phyloP scores from a whole-genome alignment of 495 filamentous ascomycete species.

The Penicillium paradoxum region DNA sequence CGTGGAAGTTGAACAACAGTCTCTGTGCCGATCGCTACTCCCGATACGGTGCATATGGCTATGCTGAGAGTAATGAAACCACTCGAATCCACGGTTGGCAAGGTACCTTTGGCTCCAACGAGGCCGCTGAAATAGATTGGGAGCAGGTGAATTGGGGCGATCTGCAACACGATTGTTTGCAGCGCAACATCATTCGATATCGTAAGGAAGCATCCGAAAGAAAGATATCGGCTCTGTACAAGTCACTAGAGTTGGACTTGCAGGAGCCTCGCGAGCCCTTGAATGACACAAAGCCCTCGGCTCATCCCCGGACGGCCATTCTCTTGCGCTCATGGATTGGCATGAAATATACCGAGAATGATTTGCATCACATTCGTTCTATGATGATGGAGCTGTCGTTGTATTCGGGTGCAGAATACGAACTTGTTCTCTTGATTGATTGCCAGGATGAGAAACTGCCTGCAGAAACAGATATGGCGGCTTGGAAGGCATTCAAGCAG shows the following conservation, averaged over 20 bases:
- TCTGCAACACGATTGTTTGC: slow-evolving; percentile 57
- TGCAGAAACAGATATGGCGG: slow-evolving; percentile 37
- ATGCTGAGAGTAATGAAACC: background rate
- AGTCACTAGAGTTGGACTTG: background rate
- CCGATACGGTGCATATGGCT: slow-evolving; percentile 45
- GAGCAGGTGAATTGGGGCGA: slow-evolving; percentile 61
- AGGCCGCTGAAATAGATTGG: slow-evolving; percentile 46
- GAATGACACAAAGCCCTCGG: background rate
- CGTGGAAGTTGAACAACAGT: slow-evolving; percentile 33
- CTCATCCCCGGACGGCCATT: slow-evolving; percentile 54
- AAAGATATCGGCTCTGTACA: slow-evolving; percentile 1
- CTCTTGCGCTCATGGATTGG: slow-evolving; percentile 63
- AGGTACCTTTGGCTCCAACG: slow-evolving; percentile 9
- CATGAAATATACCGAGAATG: slow-evolving; percentile 63
- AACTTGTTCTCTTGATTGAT: slow-evolving; percentile 67
- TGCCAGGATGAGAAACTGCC: slow-evolving; percentile 50
- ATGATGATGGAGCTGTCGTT: slow-evolving; percentile 66
- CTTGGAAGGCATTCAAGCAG: slow-evolving; percentile 39
- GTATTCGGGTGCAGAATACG: slow-evolving; percentile 66
- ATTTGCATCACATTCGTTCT: slow-evolving; percentile 62
- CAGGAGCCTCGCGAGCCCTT: background rate
- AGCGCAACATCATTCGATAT: slow-evolving; percentile 56
- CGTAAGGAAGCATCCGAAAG: background rate
- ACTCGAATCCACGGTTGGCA: background rate
- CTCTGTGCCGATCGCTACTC: slow-evolving; percentile 46